Percentiles rank a stretch among this genome's conserved stretches.
These are phyloP conservation scores for Syzygium grande DNA, from an alignment of 345 rosid genomes.

Conservation along the genomic window DNA sequence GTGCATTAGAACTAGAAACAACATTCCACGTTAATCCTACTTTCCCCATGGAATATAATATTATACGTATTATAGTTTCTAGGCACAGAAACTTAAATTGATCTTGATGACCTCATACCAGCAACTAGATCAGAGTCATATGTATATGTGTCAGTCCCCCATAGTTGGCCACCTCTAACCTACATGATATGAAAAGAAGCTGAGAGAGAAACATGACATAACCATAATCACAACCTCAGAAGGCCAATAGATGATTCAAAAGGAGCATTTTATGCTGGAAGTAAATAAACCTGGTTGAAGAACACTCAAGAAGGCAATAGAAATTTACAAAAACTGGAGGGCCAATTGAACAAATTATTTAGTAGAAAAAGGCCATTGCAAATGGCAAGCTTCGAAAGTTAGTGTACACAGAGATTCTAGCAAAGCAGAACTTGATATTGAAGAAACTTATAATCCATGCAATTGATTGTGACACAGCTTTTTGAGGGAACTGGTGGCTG, in stretches of 20 bases:
- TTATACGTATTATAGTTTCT: background rate
- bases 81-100: background rate
- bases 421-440: background rate
- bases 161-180: constrained; percentile 98
- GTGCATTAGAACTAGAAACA: constrained; percentile 88
- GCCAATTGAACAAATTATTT: background rate
- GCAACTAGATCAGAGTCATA: constrained; percentile 99
- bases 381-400: background rate
- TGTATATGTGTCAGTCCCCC: constrained; percentile 98
- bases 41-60: background rate
- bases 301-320: background rate
- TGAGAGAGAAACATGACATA: constrained; percentile 4
- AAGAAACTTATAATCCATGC: background rate
- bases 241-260: background rate
- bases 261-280: background rate
- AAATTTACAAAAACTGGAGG: background rate
- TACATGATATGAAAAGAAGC: constrained; percentile 7
- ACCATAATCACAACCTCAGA: background rate
- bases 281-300: background rate
- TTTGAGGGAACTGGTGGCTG: background rate
- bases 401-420: background rate
- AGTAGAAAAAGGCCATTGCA: background rate
- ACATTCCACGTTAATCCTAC: constrained; percentile 5
- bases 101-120: constrained; percentile 34
- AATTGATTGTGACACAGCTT: background rate